phyloP scores from a whole-genome alignment of 192 early-diverging fungal genomes.

The Polychytrium aggregatum region DNA sequence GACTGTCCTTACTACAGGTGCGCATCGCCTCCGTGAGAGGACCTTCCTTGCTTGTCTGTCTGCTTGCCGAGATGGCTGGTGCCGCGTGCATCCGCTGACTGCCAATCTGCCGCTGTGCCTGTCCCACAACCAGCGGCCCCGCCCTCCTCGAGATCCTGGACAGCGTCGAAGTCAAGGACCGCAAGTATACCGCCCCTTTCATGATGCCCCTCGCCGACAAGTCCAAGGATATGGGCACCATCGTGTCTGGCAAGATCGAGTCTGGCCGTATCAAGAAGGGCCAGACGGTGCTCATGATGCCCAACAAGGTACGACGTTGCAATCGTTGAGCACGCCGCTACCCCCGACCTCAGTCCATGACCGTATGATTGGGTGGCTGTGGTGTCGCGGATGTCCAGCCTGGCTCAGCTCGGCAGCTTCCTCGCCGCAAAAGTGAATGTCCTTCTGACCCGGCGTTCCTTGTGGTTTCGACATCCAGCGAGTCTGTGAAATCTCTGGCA shows the following conservation, averaged over 20 bases:
- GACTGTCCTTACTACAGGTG: conserved; percentile 49
- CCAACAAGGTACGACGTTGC: conserved; percentile 74
- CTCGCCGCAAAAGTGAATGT: too few relatives aligned
- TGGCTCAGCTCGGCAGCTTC: too few relatives aligned
- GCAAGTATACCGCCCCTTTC: conserved; percentile 79
- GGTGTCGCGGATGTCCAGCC: too few relatives aligned
- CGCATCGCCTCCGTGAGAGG: too few relatives aligned
- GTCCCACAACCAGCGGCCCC: conserved; percentile 43
- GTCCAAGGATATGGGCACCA: conserved; percentile 96
- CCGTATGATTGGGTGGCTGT: too few relatives aligned
- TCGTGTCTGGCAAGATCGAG: conserved; percentile 94
- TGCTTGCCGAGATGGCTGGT: too few relatives aligned
- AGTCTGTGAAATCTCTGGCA: conserved; percentile 58
- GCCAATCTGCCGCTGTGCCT: neutral
- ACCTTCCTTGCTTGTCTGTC: too few relatives aligned
- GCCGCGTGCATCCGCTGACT: too few relatives aligned
- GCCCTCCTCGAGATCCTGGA: conserved; percentile 84
- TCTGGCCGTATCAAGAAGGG: conserved; percentile 84
- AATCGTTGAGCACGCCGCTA: too few relatives aligned
- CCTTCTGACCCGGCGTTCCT: too few relatives aligned
- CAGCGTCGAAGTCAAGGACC: conserved; percentile 64
- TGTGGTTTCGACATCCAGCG: conserved; percentile 8
- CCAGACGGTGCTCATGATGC: conserved; percentile 81
- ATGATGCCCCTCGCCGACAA: conserved; percentile 93
- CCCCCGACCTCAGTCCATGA: too few relatives aligned